Evolutionary conservation across 441 rosid genomes (phyloP).

Genomic region (Arabidopsis lyrata): DNA sequence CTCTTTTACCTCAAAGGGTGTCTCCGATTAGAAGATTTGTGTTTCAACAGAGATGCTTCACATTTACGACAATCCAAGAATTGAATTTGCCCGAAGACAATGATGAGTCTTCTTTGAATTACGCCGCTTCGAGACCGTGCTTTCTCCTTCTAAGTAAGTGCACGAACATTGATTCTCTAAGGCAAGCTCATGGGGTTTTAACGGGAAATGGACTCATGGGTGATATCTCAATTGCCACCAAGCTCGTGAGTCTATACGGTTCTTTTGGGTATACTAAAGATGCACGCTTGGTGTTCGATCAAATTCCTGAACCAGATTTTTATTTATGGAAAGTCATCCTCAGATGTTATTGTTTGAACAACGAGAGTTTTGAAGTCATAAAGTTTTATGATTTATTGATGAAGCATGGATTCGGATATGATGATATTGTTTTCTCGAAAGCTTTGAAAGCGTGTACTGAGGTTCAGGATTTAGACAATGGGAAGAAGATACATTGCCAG

Average conservation of each 20-base stretch:
- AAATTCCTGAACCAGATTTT: slow-evolving; percentile 61
- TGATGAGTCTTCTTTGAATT: slow-evolving; percentile 28
- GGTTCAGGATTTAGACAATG: slow-evolving; percentile 51
- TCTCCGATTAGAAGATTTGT: slow-evolving; percentile 24
- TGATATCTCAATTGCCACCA: slow-evolving; percentile 60
- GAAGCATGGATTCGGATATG: slow-evolving; percentile 40
- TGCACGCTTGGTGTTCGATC: slow-evolving; percentile 68
- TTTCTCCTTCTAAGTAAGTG: slow-evolving; percentile 56
- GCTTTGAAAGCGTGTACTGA: slow-evolving; percentile 65
- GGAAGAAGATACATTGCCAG: slow-evolving; percentile 59
- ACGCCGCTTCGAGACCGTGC: slow-evolving; percentile 46
- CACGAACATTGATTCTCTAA: slow-evolving; percentile 52
- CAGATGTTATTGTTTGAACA: slow-evolving; percentile 56
- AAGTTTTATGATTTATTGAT: slow-evolving; percentile 45
- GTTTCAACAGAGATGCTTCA: slow-evolving; percentile 35
- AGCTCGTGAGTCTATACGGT: slow-evolving; percentile 71
- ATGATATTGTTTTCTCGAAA: slow-evolving; percentile 57
- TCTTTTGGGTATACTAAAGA: slow-evolving; percentile 51
- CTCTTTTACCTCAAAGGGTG: slow-evolving; percentile 30
- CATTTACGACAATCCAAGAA: slow-evolving; percentile 18
- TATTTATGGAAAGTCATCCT: slow-evolving; percentile 65
- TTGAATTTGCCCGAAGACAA: slow-evolving; percentile 22
- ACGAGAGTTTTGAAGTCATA: slow-evolving; percentile 46
- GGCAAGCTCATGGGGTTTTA: slow-evolving; percentile 53
- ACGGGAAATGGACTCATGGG: slow-evolving; percentile 53